Percentiles rank a stretch among this genome's conserved stretches.
These are phyloP conservation scores for Melastoma candidum DNA, from an alignment of 441 rosid genomes.

Conservation along the genomic window DNA sequence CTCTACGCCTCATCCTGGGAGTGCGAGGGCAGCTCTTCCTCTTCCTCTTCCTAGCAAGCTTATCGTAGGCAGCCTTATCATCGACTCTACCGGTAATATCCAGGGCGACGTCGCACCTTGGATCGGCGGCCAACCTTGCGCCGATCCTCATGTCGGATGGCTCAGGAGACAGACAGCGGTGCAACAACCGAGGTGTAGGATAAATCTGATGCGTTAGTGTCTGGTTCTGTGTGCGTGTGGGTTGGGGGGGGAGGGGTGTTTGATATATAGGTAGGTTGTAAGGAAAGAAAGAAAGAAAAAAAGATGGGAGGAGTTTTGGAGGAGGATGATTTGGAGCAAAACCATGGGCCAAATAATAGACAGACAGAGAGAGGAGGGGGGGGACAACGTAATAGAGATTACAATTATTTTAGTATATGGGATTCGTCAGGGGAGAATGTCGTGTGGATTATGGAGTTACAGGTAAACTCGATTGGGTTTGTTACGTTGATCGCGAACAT, in stretches of 20 bases:
- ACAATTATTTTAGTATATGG: no score
- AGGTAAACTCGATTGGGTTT: no score
- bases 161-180: background rate
- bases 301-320: background rate
- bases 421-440: no score
- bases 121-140: conserved; percentile 12
- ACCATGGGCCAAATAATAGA: conserved; percentile 12
- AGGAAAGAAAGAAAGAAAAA: background rate
- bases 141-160: conserved; percentile 10
- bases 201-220: background rate
- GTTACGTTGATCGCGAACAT: no score
- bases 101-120: background rate
- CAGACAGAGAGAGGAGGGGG: no score
- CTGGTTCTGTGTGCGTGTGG: no score
- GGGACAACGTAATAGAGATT: no score
- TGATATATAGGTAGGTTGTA: background rate
- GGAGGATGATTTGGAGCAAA: conserved; percentile 7
- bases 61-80: conserved; percentile 4
- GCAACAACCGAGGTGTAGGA: background rate
- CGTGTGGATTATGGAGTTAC: no score
- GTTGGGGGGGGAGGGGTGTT: no score
- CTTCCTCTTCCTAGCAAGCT: conserved; percentile 12
- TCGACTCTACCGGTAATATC: no score
- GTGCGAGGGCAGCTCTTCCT: background rate
- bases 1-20: no score